These are phyloP conservation scores for Aspergillus pseudoglaucus DNA, from an alignment of 2,329 filamentous ascomycete genomes.

Conservation along the genomic window DNA sequence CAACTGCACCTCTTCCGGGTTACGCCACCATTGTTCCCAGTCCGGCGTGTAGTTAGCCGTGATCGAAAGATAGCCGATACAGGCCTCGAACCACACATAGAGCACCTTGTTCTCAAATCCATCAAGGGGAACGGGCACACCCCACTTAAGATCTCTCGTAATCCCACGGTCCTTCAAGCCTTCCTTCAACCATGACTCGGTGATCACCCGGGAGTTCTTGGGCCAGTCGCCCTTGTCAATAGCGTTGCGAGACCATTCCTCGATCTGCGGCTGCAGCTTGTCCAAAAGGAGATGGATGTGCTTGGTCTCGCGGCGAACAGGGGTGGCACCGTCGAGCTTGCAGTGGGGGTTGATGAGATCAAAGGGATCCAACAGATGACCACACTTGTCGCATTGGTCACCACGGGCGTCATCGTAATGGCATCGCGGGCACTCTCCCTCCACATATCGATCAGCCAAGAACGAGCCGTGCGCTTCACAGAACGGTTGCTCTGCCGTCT, in stretches of 20 bases:
- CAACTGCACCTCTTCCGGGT: constrained; percentile 77
- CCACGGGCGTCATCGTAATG: constrained; percentile 64
- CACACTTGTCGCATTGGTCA: constrained; percentile 71
- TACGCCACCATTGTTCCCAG: constrained; percentile 93
- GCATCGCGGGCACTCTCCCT: constrained; percentile 44
- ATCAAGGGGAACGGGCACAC: constrained; percentile 55
- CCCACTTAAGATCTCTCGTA: constrained; percentile 89
- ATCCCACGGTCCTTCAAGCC: constrained; percentile 83
- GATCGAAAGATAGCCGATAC: constrained; percentile 92
- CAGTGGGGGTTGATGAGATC: constrained; percentile 79
- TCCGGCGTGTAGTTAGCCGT: constrained; percentile 80
- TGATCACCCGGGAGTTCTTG: constrained; percentile 39
- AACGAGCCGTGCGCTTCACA: constrained; percentile 62
- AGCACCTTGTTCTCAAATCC: constrained; percentile 72
- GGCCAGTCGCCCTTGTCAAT: constrained; percentile 59
- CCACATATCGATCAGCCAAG: constrained; percentile 67
- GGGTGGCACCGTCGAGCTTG: constrained; percentile 81
- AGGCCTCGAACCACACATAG: constrained; percentile 90
- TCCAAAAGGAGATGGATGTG: constrained; percentile 87
- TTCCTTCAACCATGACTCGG: constrained; percentile 53
- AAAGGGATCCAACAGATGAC: constrained; percentile 63
- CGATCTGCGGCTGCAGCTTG: constrained; percentile 68
- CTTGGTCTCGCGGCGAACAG: constrained; percentile 74
- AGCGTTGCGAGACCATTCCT: constrained; percentile 68
- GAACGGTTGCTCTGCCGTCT: constrained; percentile 81